Conservation (phyloP, 768 basidiomycete species). For the Tephrocybe rancida region DNA sequence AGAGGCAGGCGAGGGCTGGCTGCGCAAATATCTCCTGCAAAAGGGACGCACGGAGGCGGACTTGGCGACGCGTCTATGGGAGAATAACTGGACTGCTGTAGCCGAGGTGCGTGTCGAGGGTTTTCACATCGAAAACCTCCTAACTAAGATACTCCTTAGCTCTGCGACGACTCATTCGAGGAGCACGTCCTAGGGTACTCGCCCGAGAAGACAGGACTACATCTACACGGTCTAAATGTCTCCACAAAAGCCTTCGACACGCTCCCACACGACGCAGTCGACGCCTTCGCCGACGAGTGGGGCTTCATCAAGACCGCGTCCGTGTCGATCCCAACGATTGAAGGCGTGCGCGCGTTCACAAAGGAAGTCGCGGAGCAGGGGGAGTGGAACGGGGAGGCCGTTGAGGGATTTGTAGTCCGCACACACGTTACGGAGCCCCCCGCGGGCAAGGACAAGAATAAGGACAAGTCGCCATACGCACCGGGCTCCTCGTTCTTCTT, state of each 20-base stretch:
- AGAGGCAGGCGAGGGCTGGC: constrained; percentile 82
- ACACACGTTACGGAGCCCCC: constrained; percentile 58
- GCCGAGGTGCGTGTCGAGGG: constrained; percentile 67
- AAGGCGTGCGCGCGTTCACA: constrained; percentile 75
- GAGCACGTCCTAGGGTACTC: constrained; percentile 92
- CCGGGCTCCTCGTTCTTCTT: constrained; percentile 93
- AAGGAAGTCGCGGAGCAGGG: constrained; percentile 66
- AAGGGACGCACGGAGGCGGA: constrained; percentile 72
- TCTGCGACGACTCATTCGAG: constrained; percentile 97
- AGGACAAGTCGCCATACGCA: constrained; percentile 62
- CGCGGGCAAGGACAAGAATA: constrained; percentile 25
- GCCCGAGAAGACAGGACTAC: constrained; percentile 82
- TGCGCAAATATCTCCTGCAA: constrained; percentile 62
- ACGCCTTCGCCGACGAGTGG: constrained; percentile 85
- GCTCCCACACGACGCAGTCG: constrained; percentile 63
- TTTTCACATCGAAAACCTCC: background rate
- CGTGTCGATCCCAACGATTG: constrained; percentile 56
- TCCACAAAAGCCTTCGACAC: constrained; percentile 71
- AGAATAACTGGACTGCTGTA: constrained; percentile 84
- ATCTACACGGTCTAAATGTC: constrained; percentile 89
- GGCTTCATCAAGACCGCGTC: constrained; percentile 86
- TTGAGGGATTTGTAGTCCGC: constrained; percentile 96
- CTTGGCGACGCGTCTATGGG: constrained; percentile 76
- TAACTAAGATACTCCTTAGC: constrained; percentile 43
- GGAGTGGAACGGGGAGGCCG: constrained; percentile 78